These are phyloP conservation scores for Monascus ruber DNA, from an alignment of 2,329 filamentous ascomycete genomes.

Conservation along the genomic window DNA sequence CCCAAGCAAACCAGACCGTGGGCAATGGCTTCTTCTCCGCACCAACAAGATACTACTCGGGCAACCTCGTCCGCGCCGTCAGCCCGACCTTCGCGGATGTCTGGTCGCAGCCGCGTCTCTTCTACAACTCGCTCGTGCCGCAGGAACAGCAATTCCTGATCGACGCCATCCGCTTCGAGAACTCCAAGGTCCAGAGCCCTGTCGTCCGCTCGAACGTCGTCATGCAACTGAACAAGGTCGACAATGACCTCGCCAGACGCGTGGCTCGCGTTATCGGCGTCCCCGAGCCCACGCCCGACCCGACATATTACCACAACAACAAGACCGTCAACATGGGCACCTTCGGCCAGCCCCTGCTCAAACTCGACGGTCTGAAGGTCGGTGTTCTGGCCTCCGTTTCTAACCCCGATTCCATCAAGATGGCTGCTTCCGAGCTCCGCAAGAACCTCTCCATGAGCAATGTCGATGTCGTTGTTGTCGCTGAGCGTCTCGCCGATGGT, in stretches of 20 bases:
- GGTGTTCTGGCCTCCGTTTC: slow-evolving; percentile 47
- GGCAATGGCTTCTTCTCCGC: slow-evolving; percentile 62
- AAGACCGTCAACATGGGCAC: slow-evolving; percentile 50
- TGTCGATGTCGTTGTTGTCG: slow-evolving; percentile 49
- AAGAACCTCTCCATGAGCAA: slow-evolving; percentile 29
- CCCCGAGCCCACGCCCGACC: slow-evolving; percentile 46
- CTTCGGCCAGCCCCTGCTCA: slow-evolving; percentile 47
- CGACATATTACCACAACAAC: slow-evolving; percentile 58
- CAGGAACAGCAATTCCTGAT: slow-evolving; percentile 60
- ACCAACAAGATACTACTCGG: slow-evolving; percentile 43
- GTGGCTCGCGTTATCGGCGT: slow-evolving; percentile 54
- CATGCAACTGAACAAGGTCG: slow-evolving; percentile 56
- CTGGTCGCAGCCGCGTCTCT: slow-evolving; percentile 61
- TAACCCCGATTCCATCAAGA: slow-evolving; percentile 33
- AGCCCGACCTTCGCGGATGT: slow-evolving; percentile 59
- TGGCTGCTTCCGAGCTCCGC: slow-evolving; percentile 40
- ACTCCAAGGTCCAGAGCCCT: slow-evolving; percentile 45
- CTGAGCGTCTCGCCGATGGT: slow-evolving; percentile 43
- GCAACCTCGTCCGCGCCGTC: slow-evolving; percentile 45
- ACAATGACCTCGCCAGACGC: slow-evolving; percentile 54
- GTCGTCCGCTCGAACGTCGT: slow-evolving; percentile 55
- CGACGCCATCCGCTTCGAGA: slow-evolving; percentile 64
- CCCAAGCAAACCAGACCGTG: slow-evolving; percentile 52
- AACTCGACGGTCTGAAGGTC: slow-evolving; percentile 52
- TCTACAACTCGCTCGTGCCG: slow-evolving; percentile 59